A percentile compares a stretch with the other conserved stretches of the same genome.
These are phyloP conservation scores for Gaertneriomyces sp. DNA, from an alignment of 192 early-diverging fungal genomes.

Conservation along the genomic window DNA sequence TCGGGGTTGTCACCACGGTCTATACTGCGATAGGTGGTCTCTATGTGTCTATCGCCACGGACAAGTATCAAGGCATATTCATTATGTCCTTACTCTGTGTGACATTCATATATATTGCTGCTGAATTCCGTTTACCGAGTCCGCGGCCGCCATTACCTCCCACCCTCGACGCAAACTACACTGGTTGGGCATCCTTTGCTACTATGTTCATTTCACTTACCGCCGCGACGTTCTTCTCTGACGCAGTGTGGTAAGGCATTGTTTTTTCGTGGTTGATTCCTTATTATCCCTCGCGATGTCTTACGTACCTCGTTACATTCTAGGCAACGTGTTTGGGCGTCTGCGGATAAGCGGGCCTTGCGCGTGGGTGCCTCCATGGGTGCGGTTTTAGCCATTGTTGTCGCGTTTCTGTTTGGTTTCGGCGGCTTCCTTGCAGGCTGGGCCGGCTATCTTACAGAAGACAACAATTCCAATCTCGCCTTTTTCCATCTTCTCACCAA, in stretches of 20 bases:
- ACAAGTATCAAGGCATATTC: constrained; percentile 39
- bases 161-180: constrained; percentile 30
- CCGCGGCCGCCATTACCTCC: constrained; percentile 27
- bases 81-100: constrained; percentile 28
- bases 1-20: constrained; percentile 42
- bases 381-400: constrained; percentile 23
- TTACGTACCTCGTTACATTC: too few species aligned
- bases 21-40: constrained; percentile 49
- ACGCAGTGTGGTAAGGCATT: constrained; percentile 39
- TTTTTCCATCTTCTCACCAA: constrained; percentile 41
- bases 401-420: constrained; percentile 45
- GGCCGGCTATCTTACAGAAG: constrained; percentile 23
- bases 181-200: constrained; percentile 38
- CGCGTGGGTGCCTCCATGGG: constrained; percentile 32
- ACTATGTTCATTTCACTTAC: constrained; percentile 40
- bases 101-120: constrained; percentile 38
- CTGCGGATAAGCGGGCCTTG: constrained; percentile 31
- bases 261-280: background rate
- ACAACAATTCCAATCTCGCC: constrained; percentile 24
- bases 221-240: constrained; percentile 43
- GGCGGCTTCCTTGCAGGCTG: constrained; percentile 43
- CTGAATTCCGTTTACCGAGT: constrained; percentile 33
- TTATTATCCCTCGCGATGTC: too few species aligned
- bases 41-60: constrained; percentile 46
- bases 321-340: constrained; percentile 48